Base-by-base conservation (phyloP, 768 basidiomycete genomes). In the Mycena metata region DNA sequence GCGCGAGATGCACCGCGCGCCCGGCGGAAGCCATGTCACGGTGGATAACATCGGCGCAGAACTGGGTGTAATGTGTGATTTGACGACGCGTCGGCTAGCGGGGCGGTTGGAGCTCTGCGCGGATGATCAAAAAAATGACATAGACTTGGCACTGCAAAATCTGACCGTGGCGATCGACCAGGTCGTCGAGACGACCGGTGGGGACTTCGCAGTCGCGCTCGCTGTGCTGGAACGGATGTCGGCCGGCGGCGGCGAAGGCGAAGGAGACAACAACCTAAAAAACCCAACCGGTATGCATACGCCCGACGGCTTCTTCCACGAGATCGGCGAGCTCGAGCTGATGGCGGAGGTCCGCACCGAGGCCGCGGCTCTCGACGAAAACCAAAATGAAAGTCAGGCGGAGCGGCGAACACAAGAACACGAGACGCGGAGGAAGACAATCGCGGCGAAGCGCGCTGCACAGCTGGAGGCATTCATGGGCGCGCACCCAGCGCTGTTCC, bases 261-360 rank as follows among this genome's bases (percentile, higher is more conserved):
- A n/a, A n/a, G n/a, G n/a, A n/a, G n/a, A n/a, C n/a, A n/a, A n/a
- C n/a, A n/a, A n/a, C n/a, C n/a, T n/a, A n/a, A n/a, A n/a, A n/a
- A n/a, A n/a, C n/a, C n/a, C n/a, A n/a, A n/a, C n/a, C n/a, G n/a
- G n/a, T n/a, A n/a, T n/a, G n/a, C n/a, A n/a, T n/a, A n/a, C n/a
- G 35, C 39, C 43, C 39, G 33, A 55, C 52, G 13, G 17, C 24
- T 69, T 69, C 56, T 69, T 55, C 12, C 67, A 69, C 35, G 62
- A 69, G 26, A 64, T 69, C 50, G 67, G 67, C 17, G 67, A 69
- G 62, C 62, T 69, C 16, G 67, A 69, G 49, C 9, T 69, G 10
- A 54, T 69, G 47, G 23, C 11, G 11, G 56, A 69, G 35, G 62
- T 64, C 49, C 62, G 61, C 61, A 69, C 67, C 1, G 62, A 69